phyloP scores from a whole-genome alignment of 2,329 filamentous ascomycete species.

The Orbilia quercus region DNA sequence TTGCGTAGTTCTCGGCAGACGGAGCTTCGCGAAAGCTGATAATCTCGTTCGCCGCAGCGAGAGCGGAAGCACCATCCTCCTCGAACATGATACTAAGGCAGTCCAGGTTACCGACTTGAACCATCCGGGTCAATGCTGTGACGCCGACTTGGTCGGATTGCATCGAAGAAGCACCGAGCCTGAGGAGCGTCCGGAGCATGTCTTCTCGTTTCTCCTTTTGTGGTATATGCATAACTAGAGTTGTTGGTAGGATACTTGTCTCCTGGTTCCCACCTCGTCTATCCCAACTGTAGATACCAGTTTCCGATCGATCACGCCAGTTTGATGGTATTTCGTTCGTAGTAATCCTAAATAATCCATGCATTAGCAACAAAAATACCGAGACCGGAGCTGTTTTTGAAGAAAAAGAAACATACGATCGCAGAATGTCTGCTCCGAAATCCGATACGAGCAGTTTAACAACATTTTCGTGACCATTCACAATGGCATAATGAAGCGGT shows the following conservation, averaged over 20 bases:
- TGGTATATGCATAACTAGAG: conserved; percentile 74
- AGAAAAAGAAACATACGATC: conserved; percentile 75
- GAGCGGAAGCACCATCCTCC: conserved; percentile 31
- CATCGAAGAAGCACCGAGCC: conserved; percentile 76
- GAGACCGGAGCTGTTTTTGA: too few species aligned
- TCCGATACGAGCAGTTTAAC: conserved; percentile 74
- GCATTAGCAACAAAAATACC: too few species aligned
- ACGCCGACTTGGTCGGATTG: conserved; percentile 74
- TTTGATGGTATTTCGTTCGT: too few species aligned
- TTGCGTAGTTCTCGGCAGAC: not conserved
- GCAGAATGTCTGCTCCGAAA: conserved; percentile 80
- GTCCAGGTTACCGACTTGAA: conserved; percentile 65
- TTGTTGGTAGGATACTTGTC: conserved; percentile 75
- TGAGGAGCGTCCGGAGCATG: conserved; percentile 74
- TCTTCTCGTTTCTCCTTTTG: conserved; percentile 65
- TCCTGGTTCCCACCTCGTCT: conserved; percentile 66
- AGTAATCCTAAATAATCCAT: too few species aligned
- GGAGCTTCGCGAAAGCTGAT: not conserved
- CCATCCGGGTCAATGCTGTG: conserved; percentile 75
- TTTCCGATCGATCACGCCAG: too few species aligned
- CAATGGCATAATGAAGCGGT: conserved; percentile 81
- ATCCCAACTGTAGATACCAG: too few species aligned
- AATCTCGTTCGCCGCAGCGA: not conserved
- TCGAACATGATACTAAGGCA: conserved; percentile 66
- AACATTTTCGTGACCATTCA: conserved; percentile 75